Evolutionary conservation across 305 asterid species (phyloP), one percentile per base, ranked within the genome.

Genomic region (Fraxinus nigra): DNA sequence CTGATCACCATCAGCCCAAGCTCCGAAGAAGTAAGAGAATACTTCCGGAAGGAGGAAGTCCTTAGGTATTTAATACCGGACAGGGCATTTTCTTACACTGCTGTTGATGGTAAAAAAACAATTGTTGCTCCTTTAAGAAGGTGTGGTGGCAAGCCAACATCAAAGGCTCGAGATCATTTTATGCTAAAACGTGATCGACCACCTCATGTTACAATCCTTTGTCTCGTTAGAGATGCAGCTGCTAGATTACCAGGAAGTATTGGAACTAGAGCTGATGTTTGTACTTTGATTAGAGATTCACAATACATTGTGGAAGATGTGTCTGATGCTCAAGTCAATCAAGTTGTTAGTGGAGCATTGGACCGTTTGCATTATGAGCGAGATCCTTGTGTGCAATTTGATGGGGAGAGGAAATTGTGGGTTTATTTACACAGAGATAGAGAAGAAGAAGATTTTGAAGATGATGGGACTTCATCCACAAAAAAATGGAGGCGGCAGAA

Each of bases 361-460:
- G 98, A 96, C 82, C 93, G 98, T 75, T 87, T 96, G 87, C 99
- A 96, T 86, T 96, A 96, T 77, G 99, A 94, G 85, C 98, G 97
- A 8, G 99, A 96, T 84, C 98, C 98, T 26, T 96, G 99, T 84
- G 99, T 96, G 77, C 98, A 92, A 81, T 96, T 92, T 83, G 99
- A 96, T 72, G 97, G 95, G 16, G 98, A 96, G 89, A 93, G 98
- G 82, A 96, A 96, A 84, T 81, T 96, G 78, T 96, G 99, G 99
- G 97, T 90, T 74, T 96, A 96, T 83, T 86, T 96, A 43, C 99
- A 96, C 59, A 84, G 99, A 81, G 99, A 92, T 7, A 91, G 98
- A 82, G 99, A 94, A 73, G 99, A 96, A 86, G 99, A 96, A 85
- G 99, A 96, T 89, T 96, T 96, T 76, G 99, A 96, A 89, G 99